Evolutionary conservation across 768 basidiomycete species (phyloP).

Genomic region (Macrocybe gigantea): DNA sequence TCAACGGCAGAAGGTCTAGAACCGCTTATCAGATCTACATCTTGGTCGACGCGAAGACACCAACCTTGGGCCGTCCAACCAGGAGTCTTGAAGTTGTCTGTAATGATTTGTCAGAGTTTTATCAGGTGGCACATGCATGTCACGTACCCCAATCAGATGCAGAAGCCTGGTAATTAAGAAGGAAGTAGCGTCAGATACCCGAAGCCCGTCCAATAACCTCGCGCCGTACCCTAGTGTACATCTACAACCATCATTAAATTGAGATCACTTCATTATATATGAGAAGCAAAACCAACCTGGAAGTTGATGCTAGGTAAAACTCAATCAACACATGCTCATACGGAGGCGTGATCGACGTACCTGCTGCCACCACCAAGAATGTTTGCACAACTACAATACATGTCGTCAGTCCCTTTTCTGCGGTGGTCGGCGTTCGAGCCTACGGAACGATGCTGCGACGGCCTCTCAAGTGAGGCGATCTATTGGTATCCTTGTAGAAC

Average conservation of each 20-base stretch:
- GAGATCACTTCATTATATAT: background rate
- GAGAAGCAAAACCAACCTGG: conserved; percentile 29
- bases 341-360: conserved; percentile 17
- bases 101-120: conserved; percentile 12
- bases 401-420: background rate
- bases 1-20: conserved; percentile 62
- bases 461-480: conserved; percentile 54
- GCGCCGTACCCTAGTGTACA: conserved; percentile 55
- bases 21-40: conserved; percentile 1
- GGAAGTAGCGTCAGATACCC: background rate
- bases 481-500: conserved; percentile 60
- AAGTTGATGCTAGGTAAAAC: conserved; percentile 55
- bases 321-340: background rate
- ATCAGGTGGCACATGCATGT: background rate
- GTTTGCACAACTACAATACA: conserved; percentile 51
- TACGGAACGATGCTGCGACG: conserved; percentile 65
- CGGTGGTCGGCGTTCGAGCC: conserved; percentile 13
- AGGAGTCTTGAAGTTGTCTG: conserved; percentile 68
- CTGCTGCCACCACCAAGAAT: conserved; percentile 59
- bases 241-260: conserved; percentile 23
- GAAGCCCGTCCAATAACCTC: no score
- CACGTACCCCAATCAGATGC: conserved; percentile 63
- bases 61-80: conserved; percentile 63
- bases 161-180: conserved; percentile 38
- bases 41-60: background rate